Percentiles rank a stretch among this genome's conserved stretches.
Evolutionary conservation across 106 monocot species (phyloP).

Genomic region (Phalaenopsis aphrodite): DNA sequence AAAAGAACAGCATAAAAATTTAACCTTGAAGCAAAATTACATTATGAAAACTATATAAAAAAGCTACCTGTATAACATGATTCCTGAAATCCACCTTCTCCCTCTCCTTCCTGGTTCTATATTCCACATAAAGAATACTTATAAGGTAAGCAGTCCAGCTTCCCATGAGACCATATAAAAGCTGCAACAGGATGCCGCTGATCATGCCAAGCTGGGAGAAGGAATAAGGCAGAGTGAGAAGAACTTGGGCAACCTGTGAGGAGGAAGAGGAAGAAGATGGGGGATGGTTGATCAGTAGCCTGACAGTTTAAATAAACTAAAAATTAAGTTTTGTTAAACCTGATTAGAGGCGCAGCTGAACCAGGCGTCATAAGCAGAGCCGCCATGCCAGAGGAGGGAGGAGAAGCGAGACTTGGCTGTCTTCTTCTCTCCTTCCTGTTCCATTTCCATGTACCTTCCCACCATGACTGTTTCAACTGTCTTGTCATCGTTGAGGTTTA

Average conservation of each 20-base stretch:
- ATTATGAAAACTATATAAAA: not conserved
- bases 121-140: constrained; percentile 66
- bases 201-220: constrained; percentile 74
- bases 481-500: constrained; percentile 37
- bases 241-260: constrained; percentile 65
- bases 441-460: constrained; percentile 73
- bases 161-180: constrained; percentile 60
- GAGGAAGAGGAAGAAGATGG: not conserved
- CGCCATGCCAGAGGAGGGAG: constrained; percentile 63
- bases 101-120: constrained; percentile 74
- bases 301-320: too few species aligned
- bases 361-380: constrained; percentile 75
- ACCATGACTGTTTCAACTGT: constrained; percentile 47
- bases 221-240: constrained; percentile 67
- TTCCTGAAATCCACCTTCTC: constrained; percentile 73
- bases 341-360: constrained; percentile 84
- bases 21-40: not conserved
- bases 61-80: constrained; percentile 61
- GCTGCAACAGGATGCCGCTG: constrained; percentile 54
- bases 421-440: constrained; percentile 34
- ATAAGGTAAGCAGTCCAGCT: constrained; percentile 85
- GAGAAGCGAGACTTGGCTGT: constrained; percentile 56
- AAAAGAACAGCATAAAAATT: not conserved
- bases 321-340: constrained; percentile 10
- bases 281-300: too few species aligned